phyloP scores from a whole-genome alignment of 1,284 basidiomycete genomes.

The Fomitopsis palustris region DNA sequence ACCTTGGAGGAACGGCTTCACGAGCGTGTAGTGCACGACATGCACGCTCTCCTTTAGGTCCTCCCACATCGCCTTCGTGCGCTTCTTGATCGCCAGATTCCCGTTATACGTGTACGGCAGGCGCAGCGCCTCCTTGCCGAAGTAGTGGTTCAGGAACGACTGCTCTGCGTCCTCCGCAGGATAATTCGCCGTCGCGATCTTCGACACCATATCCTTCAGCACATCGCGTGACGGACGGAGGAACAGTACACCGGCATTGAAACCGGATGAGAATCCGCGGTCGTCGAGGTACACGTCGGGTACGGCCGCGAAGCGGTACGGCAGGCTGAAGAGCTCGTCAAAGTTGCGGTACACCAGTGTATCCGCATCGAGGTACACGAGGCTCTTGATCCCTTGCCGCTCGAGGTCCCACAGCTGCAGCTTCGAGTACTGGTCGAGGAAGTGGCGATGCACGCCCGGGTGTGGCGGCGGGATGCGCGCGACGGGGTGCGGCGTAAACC shows the following conservation, averaged over 20 bases:
- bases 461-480: constrained; percentile 34
- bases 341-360: constrained; percentile 39
- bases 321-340: constrained; percentile 42
- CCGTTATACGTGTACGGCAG: constrained; percentile 44
- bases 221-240: constrained; percentile 31
- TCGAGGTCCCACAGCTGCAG: constrained; percentile 38
- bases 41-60: constrained; percentile 31
- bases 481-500: constrained; percentile 34
- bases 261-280: constrained; percentile 33
- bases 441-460: constrained; percentile 29
- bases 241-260: constrained; percentile 43
- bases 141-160: constrained; percentile 43
- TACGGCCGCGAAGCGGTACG: constrained; percentile 41
- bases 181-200: constrained; percentile 33
- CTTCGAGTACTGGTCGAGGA: constrained; percentile 39
- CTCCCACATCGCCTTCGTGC: constrained; percentile 34
- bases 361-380: constrained; percentile 42
- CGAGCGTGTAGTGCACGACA: constrained; percentile 40
- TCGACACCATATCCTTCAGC: constrained; percentile 33
- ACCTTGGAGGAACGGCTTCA: constrained; percentile 37
- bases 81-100: constrained; percentile 40
- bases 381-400: constrained; percentile 23
- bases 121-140: constrained; percentile 32
- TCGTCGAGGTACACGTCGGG: constrained; percentile 36
- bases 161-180: constrained; percentile 38